phyloP scores from a whole-genome alignment of 192 early-diverging fungal genomes.

The Rhizophagus clarus region DNA sequence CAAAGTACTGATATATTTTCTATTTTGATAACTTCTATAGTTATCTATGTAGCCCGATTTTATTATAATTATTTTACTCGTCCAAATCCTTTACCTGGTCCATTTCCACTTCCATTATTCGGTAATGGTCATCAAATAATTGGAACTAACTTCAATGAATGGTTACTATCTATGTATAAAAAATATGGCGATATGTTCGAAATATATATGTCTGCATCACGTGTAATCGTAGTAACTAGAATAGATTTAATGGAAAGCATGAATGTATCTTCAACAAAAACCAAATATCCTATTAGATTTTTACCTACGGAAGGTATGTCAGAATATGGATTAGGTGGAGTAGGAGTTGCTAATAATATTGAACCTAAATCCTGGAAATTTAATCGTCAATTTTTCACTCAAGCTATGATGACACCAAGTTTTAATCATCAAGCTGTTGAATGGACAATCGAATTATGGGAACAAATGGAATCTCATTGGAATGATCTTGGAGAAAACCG shows the following conservation, averaged over 20 bases:
- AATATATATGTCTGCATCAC: background rate
- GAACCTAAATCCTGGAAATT: constrained; percentile 12
- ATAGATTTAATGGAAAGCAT: constrained; percentile 10
- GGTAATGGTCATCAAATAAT: background rate
- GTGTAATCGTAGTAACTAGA: background rate
- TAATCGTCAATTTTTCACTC: constrained; percentile 9
- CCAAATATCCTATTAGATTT: background rate
- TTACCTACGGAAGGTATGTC: background rate
- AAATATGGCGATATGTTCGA: constrained; percentile 29
- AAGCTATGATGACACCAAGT: background rate
- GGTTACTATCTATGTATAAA: background rate
- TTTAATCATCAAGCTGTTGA: background rate
- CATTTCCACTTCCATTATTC: background rate
- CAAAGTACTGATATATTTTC: too few species aligned
- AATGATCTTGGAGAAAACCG: background rate
- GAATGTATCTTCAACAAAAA: background rate
- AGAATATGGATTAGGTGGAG: background rate
- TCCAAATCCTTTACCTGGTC: constrained; percentile 9
- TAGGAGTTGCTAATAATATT: background rate
- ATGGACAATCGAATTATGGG: background rate
- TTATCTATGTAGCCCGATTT: background rate
- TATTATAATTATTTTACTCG: constrained; percentile 1
- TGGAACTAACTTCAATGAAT: background rate
- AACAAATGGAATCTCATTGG: background rate
- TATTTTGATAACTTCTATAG: too few species aligned